Evolutionary conservation across 345 rosid genomes (phyloP).

Genomic region (Eucalyptus sp.): DNA sequence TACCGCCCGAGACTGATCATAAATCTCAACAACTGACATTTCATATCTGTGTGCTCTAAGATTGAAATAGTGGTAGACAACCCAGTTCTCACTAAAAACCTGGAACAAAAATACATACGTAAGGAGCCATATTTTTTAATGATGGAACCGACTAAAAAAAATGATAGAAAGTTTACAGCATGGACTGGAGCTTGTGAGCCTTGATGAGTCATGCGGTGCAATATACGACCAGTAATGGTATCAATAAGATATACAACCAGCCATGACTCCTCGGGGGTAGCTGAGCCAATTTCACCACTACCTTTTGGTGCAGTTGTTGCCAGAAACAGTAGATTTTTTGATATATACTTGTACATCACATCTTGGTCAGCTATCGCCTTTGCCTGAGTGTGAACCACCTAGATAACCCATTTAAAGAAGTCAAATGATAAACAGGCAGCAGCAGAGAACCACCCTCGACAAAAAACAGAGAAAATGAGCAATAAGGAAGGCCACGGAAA

Average conservation of each 20-base stretch:
- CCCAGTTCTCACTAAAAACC: conserved; percentile 99
- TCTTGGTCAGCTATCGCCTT: conserved; percentile 83
- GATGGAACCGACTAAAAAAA: background rate
- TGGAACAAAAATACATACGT: conserved; percentile 19
- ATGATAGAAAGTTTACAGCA: conserved; percentile 46
- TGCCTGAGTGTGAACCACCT: conserved; percentile 99
- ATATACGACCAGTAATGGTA: conserved; percentile 80
- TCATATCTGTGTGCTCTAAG: conserved; percentile 96
- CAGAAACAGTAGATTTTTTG: conserved; percentile 79
- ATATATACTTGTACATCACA: conserved; percentile 82
- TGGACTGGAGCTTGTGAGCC: conserved; percentile 94
- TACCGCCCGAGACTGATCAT: conserved; percentile 99
- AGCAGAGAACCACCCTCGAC: background rate
- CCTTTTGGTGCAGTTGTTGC: conserved; percentile 89
- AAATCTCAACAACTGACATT: conserved; percentile 90
- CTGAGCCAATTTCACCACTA: conserved; percentile 76
- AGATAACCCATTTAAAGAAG: background rate
- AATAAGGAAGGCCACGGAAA: background rate
- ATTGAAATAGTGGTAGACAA: conserved; percentile 95
- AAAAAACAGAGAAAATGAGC: background rate
- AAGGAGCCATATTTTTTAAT: background rate
- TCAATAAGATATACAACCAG: conserved; percentile 84
- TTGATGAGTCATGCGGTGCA: conserved; percentile 89
- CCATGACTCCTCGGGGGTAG: conserved; percentile 79
- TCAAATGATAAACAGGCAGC: background rate